Evolutionary conservation across 2,329 filamentous ascomycete species (phyloP).

Genomic region (Clonostachys chloroleuca): DNA sequence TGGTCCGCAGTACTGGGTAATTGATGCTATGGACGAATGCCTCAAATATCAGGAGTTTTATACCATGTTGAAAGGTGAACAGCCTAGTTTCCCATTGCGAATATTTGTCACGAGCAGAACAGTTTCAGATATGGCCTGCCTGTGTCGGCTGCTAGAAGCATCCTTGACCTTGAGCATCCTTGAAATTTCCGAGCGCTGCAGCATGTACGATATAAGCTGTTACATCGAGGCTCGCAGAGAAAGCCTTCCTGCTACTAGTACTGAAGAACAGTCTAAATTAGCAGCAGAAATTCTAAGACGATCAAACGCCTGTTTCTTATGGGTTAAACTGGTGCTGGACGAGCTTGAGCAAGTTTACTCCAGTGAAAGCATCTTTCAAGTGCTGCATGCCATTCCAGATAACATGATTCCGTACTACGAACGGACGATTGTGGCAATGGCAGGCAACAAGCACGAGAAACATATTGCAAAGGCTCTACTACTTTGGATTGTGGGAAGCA

Average conservation of each 20-base stretch:
- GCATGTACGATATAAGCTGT: background rate
- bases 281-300: too few relatives aligned
- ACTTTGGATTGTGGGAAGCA: conserved; percentile 14
- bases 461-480: conserved; percentile 18
- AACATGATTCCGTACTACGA: conserved; percentile 20
- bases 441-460: conserved; percentile 14
- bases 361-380: conserved; percentile 13
- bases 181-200: conserved; percentile 10
- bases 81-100: conserved; percentile 11
- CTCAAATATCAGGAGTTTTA: conserved; percentile 12
- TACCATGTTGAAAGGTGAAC: conserved; percentile 11
- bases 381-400: conserved; percentile 20
- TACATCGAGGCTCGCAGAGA: too few relatives aligned
- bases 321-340: conserved; percentile 21
- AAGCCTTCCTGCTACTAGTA: too few relatives aligned
- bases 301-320: conserved; percentile 22
- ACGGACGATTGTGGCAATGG: conserved; percentile 12
- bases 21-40: conserved; percentile 28
- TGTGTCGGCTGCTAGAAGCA: conserved; percentile 8
- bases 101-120: conserved; percentile 20
- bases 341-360: conserved; percentile 16
- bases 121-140: conserved; percentile 8
- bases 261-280: too few relatives aligned
- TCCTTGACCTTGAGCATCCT: conserved; percentile 17
- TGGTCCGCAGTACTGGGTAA: conserved; percentile 21